Base-by-base conservation (phyloP, 768 basidiomycete species). In the Mycena filopes region DNA sequence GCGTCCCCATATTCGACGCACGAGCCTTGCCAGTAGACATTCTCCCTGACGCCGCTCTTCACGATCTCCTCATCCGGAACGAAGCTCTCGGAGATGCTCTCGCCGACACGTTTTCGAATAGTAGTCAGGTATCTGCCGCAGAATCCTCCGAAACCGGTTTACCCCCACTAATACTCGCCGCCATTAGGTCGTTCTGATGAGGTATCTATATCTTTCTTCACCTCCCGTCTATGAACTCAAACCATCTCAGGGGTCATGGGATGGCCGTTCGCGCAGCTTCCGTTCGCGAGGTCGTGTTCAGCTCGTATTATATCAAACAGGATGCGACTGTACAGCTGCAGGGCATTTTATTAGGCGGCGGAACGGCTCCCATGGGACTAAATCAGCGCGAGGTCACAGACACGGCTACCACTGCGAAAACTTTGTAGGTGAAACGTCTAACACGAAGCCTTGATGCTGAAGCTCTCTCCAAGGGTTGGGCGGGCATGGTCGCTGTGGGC, bases 21-120 rank as follows among this genome's bases (percentile, higher is more conserved):
- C 58, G 65, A n/a, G 50, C 26, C 15, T 58, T 71, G 25, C 56
- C 70, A 3, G 49, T 29, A 16, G 58, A 33, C n/a, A 42, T 69
- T 4, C 56, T 71, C 7, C 70, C 68, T 2, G 46, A 55, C 18
- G 38, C 56, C 54, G 41, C 41, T 40, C 53, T 67, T 1, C 68
- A 69, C 42, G 68, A 71, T 41, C 62, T 70, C n/a, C 64, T 68
- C 23, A 49, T 70, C n/a, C 66, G 69, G n/a, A 68, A 66, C 28
- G 63, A 65, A 41, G 53, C 36, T 9, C 47, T 72, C 11, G 71
- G 71, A 31, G 66, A 67, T 54, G 71, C 71, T 9, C 62, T 72
- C 6, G 71, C 71, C 4, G 23, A 36, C 8, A 70, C 66, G 28
- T 70, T 72, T 33, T 21, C 33, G 5, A 36, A 53, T 29, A 64